A percentile compares a stretch with the other conserved stretches of the same genome.
Evolutionary conservation across 495 filamentous ascomycete genomes (phyloP).

Genomic region (Paragyromitra xinjiangensis): DNA sequence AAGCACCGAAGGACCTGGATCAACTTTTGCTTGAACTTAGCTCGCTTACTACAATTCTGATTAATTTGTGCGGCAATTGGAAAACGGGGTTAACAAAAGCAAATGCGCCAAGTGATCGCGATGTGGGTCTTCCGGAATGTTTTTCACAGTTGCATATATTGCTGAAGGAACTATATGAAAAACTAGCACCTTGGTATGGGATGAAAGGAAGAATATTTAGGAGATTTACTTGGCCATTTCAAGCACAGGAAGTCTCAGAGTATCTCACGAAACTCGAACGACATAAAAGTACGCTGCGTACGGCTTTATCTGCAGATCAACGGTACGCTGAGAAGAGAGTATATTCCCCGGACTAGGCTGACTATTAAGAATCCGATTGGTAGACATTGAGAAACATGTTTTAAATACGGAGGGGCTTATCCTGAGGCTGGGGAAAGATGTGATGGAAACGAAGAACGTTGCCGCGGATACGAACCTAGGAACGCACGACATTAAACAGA

Average conservation of each 20-base stretch:
- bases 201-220: background rate
- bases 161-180: background rate
- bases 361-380: background rate
- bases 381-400: background rate
- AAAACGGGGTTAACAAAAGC: background rate
- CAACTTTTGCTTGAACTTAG: background rate
- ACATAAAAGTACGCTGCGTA: background rate
- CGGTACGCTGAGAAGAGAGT: background rate
- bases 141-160: background rate
- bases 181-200: background rate
- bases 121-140: background rate
- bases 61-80: background rate
- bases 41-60: background rate
- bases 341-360: background rate
- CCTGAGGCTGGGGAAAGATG: background rate
- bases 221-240: background rate
- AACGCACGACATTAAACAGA: background rate
- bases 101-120: background rate
- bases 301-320: constrained; percentile 1
- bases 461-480: background rate
- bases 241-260: background rate
- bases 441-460: background rate
- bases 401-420: background rate
- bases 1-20: background rate
- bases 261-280: background rate